Conservation (phyloP, 1,284 basidiomycete genomes). For the Marasmius oreades region DNA sequence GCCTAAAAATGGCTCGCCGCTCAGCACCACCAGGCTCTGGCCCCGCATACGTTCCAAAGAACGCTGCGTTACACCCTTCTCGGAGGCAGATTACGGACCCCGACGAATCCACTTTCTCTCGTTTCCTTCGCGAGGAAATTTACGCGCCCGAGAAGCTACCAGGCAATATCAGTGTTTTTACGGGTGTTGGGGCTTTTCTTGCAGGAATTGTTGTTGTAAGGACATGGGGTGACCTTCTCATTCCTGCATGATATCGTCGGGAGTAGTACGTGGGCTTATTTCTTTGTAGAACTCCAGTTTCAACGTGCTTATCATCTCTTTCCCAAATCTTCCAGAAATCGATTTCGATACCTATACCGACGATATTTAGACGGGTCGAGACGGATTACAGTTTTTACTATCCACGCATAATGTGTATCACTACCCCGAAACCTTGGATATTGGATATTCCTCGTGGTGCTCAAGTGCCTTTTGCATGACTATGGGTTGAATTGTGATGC, state of each 20-base stretch:
- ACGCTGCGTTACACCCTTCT: constrained; percentile 27
- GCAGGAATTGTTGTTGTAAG: constrained; percentile 63
- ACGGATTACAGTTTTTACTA: neutral
- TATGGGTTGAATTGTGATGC: too few relatives aligned
- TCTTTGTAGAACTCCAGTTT: neutral
- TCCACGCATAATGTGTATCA: constrained; percentile 5
- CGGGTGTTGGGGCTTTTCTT: constrained; percentile 60
- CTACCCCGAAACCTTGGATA: neutral
- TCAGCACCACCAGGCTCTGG: constrained; percentile 49
- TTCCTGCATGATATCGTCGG: constrained; percentile 46
- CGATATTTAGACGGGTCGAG: neutral
- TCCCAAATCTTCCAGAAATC: neutral
- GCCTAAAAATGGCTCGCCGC: constrained; percentile 62
- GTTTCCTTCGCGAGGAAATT: constrained; percentile 64
- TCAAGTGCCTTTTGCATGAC: neutral
- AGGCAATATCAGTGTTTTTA: constrained; percentile 67
- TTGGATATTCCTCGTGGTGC: neutral
- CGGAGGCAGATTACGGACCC: constrained; percentile 40
- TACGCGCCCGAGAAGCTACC: constrained; percentile 66
- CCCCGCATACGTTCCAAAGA: constrained; percentile 50
- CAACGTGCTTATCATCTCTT: neutral
- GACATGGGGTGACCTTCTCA: constrained; percentile 72
- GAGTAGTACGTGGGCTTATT: neutral
- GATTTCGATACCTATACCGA: neutral
- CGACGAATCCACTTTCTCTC: constrained; percentile 56